Percentiles rank a stretch among this genome's conserved stretches.
Evolutionary conservation across 2,329 filamentous ascomycete genomes (phyloP).

Genomic region (Botryotinia convoluta): DNA sequence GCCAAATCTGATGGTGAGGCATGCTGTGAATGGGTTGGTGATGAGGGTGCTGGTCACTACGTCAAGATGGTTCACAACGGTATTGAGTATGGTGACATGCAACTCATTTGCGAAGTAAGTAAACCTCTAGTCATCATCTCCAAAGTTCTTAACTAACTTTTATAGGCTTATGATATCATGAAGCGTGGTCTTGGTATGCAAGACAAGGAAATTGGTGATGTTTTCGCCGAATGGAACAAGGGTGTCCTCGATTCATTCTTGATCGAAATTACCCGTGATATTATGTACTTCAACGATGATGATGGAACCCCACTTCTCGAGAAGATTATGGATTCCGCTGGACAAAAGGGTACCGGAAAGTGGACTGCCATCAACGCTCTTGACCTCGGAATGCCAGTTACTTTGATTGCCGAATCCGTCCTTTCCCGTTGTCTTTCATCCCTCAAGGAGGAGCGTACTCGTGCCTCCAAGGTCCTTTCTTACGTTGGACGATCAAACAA

Average conservation of each 20-base stretch:
- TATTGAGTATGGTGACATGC: constrained; percentile 99
- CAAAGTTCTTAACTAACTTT: constrained; percentile 23
- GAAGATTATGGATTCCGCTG: constrained; percentile 98
- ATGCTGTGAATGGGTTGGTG: constrained; percentile 99
- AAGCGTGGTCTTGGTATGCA: constrained; percentile 91
- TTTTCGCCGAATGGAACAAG: constrained; percentile 96
- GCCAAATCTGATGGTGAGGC: constrained; percentile 97
- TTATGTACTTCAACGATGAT: constrained; percentile 97
- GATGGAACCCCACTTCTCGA: constrained; percentile 88
- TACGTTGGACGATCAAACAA: constrained; percentile 70
- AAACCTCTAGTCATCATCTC: not conserved
- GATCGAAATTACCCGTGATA: constrained; percentile 97
- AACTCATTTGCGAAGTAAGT: constrained; percentile 95
- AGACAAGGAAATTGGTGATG: constrained; percentile 93
- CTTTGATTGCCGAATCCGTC: constrained; percentile 94
- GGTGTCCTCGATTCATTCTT: constrained; percentile 98
- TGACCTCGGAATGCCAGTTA: constrained; percentile 97
- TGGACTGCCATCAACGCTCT: constrained; percentile 99
- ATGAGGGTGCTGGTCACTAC: constrained; percentile 99
- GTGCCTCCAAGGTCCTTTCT: constrained; percentile 74
- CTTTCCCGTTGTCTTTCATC: constrained; percentile 91
- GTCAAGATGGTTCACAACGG: constrained; percentile 99
- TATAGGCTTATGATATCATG: constrained; percentile 97
- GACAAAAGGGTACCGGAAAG: constrained; percentile 99
- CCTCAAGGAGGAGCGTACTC: constrained; percentile 88